These are phyloP conservation scores for Lyophyllum decastes DNA, from an alignment of 768 basidiomycete species.

Conservation along the genomic window DNA sequence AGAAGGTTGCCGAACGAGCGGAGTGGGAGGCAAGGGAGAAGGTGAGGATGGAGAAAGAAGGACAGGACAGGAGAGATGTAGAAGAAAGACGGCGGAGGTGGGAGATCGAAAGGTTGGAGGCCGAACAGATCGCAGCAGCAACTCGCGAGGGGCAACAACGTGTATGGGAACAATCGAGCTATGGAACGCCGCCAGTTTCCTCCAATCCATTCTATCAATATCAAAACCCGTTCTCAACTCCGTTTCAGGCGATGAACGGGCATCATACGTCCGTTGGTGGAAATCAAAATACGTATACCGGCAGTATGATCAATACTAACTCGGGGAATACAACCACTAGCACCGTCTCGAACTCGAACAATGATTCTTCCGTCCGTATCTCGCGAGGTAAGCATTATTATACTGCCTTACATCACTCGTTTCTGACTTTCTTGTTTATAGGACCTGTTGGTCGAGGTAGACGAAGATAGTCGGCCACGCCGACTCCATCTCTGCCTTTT, in stretches of 20 bases:
- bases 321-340: conserved; percentile 1
- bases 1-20: neutral
- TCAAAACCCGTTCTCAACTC: neutral
- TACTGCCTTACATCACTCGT: neutral
- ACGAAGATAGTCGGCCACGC: neutral
- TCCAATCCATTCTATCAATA: neutral
- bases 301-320: neutral
- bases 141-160: neutral
- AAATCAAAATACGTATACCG: neutral
- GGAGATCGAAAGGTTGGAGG: neutral
- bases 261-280: neutral
- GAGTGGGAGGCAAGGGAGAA: no score
- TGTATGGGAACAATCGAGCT: neutral
- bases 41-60: neutral
- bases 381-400: neutral
- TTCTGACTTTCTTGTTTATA: neutral
- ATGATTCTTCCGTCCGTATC: neutral
- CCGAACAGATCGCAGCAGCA: neutral
- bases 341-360: neutral
- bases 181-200: neutral
- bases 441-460: neutral
- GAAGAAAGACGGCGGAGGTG: no score
- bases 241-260: neutral
- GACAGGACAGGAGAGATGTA: no score
- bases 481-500: no score